Conservation (phyloP, 768 basidiomycete genomes). For the Hygrophorus pudorinus region DNA sequence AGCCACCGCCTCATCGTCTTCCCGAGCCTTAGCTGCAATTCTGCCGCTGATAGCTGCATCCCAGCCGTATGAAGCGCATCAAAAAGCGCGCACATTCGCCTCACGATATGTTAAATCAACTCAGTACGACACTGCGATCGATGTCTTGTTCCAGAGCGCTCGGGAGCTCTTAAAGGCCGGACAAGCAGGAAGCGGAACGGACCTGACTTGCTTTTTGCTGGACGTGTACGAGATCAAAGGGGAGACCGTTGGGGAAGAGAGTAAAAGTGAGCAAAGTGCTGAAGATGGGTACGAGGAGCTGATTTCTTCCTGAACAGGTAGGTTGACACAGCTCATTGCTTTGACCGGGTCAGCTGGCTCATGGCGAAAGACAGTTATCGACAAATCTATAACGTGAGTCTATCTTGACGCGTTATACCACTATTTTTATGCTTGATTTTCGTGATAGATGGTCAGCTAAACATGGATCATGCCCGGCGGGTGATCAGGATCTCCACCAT, state of each 20-base stretch:
- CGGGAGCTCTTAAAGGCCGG: conserved; percentile 81
- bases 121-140: conserved; percentile 80
- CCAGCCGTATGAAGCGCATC: conserved; percentile 84
- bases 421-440: no score
- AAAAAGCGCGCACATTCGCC: conserved; percentile 93
- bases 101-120: conserved; percentile 75
- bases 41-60: conserved; percentile 60
- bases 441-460: conserved; percentile 74
- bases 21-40: conserved; percentile 66
- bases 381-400: conserved; percentile 75
- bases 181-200: conserved; percentile 84
- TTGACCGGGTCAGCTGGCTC: conserved; percentile 66
- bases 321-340: conserved; percentile 86
- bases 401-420: conserved; percentile 4
- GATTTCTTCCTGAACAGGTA: conserved; percentile 38
- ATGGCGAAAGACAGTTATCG: conserved; percentile 89
- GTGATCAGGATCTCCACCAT: conserved; percentile 81
- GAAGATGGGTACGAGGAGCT: background rate
- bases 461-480: conserved; percentile 68
- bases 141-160: conserved; percentile 87
- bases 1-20: conserved; percentile 22
- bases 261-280: conserved; percentile 51
- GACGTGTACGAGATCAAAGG: conserved; percentile 75
- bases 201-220: conserved; percentile 70
- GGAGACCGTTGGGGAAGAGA: conserved; percentile 65